These are phyloP conservation scores for Barnettozyma botsteinii DNA, from an alignment of 805 yeast genomes.

Conservation along the genomic window DNA sequence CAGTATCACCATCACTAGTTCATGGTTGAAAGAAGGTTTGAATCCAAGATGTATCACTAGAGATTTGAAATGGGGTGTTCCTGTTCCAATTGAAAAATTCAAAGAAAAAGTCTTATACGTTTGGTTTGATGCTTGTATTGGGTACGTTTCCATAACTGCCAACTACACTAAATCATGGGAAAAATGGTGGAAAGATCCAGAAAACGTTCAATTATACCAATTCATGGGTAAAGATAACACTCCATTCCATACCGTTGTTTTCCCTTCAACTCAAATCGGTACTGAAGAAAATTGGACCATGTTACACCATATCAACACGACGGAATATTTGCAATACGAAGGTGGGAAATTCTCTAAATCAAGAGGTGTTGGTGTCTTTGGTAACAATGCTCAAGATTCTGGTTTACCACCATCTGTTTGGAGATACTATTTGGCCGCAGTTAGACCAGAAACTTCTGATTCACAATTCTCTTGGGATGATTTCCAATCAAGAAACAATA, in stretches of 20 bases:
- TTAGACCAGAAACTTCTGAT: conserved; percentile 94
- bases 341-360: conserved; percentile 97
- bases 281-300: conserved; percentile 86
- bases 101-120: conserved; percentile 91
- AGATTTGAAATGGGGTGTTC: conserved; percentile 97
- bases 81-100: conserved; percentile 86
- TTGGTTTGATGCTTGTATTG: conserved; percentile 99
- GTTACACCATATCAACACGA: conserved; percentile 85
- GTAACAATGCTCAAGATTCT: conserved; percentile 93
- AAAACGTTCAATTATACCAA: conserved; percentile 81
- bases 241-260: conserved; percentile 97
- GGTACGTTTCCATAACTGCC: conserved; percentile 94
- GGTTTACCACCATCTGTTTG: conserved; percentile 91
- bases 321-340: conserved; percentile 96
- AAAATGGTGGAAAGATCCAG: conserved; percentile 94
- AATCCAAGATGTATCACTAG: conserved; percentile 95
- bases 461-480: conserved; percentile 97
- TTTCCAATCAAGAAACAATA: conserved; percentile 88
- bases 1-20: conserved; percentile 78
- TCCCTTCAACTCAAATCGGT: conserved; percentile 91
- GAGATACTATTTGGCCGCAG: conserved; percentile 91
- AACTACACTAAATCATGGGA: conserved; percentile 78
- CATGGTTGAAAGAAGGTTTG: conserved; percentile 93
- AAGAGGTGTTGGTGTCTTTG: conserved; percentile 97
- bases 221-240: conserved; percentile 99